These are phyloP conservation scores for Neopestalotiopsis rosae DNA, from an alignment of 2,329 filamentous ascomycete species.

Conservation along the genomic window DNA sequence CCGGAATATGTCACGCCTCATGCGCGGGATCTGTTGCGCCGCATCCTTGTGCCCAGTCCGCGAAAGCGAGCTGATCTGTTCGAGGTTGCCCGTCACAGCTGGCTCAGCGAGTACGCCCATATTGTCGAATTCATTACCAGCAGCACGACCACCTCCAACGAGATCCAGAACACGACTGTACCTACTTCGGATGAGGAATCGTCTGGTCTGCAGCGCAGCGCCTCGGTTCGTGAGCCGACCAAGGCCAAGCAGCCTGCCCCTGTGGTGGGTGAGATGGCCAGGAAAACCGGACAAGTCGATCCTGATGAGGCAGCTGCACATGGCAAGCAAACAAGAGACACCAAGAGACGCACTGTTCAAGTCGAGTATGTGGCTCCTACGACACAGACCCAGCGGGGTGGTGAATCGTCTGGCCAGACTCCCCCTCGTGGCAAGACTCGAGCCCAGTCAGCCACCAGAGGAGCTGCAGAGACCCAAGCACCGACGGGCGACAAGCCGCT, in stretches of 20 bases:
- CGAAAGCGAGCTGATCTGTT: conserved; percentile 94
- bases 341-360: conserved; percentile 92
- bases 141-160: conserved; percentile 83
- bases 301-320: conserved; percentile 58
- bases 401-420: conserved; percentile 34
- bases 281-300: conserved; percentile 78
- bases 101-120: conserved; percentile 96
- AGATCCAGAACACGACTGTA: conserved; percentile 82
- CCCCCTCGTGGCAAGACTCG: conserved; percentile 47
- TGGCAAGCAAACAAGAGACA: conserved; percentile 76
- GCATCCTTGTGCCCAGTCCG: conserved; percentile 94
- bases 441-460: conserved; percentile 59
- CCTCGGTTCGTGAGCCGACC: conserved; percentile 86
- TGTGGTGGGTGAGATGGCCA: conserved; percentile 66
- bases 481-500: conserved; percentile 62
- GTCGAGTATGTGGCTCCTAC: conserved; percentile 96
- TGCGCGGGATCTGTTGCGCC: conserved; percentile 86
- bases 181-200: conserved; percentile 61
- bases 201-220: conserved; percentile 77
- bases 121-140: conserved; percentile 97
- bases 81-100: conserved; percentile 96
- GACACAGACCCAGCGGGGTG: conserved; percentile 81
- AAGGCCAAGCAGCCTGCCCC: conserved; percentile 66
- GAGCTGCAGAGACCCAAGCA: conserved; percentile 50
- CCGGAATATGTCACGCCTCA: conserved; percentile 99